Conservation (phyloP, 768 basidiomycete genomes). For the Paxillus ammoniavirescens region DNA sequence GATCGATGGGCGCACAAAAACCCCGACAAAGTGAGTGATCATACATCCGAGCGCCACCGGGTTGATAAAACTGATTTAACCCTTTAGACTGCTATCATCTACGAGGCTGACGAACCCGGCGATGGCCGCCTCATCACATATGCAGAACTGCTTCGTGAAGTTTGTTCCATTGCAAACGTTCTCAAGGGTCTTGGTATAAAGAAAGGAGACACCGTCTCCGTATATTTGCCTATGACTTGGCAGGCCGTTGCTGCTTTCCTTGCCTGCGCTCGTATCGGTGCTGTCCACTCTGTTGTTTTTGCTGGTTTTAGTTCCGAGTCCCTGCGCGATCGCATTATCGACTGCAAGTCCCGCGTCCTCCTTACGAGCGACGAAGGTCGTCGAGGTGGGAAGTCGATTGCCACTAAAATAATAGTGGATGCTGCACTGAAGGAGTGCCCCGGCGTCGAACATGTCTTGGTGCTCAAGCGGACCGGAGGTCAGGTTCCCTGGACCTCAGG, state of each 20-base stretch:
- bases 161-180: conserved; percentile 87
- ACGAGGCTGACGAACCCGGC: conserved; percentile 94
- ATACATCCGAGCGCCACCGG: not conserved
- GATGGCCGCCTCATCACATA: conserved; percentile 77
- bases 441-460: conserved; percentile 84
- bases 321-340: conserved; percentile 86
- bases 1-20: conserved; percentile 93
- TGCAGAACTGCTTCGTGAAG: conserved; percentile 84
- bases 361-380: conserved; percentile 95
- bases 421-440: conserved; percentile 85
- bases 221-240: conserved; percentile 94
- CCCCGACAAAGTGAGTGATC: conserved; percentile 65
- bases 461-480: conserved; percentile 84
- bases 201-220: conserved; percentile 93
- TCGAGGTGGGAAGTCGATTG: conserved; percentile 92
- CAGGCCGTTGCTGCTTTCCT: conserved; percentile 96
- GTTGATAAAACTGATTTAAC: not conserved
- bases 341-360: conserved; percentile 87
- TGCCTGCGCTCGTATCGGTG: conserved; percentile 95
- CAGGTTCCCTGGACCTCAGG: conserved; percentile 78
- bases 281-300: conserved; percentile 95
- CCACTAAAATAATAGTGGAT: conserved; percentile 92
- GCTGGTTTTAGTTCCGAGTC: conserved; percentile 96
- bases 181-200: conserved; percentile 87
- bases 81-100: conserved; percentile 87